Percentiles rank a stretch among this genome's conserved stretches.
phyloP scores from a whole-genome alignment of 306 rosid species.

The Betula pendula region DNA sequence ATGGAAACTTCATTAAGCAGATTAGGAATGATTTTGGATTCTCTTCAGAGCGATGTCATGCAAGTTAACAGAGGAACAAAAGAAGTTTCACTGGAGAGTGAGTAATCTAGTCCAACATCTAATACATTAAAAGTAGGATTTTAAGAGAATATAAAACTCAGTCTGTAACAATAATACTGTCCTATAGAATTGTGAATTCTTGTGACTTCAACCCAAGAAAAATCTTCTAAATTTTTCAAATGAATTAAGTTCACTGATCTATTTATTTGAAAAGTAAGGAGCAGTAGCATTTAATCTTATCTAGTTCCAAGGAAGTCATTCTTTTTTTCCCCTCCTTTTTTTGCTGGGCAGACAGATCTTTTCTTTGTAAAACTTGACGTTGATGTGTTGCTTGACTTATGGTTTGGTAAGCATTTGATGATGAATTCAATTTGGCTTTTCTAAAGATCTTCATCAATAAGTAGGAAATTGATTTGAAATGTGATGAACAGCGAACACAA shows the following conservation, averaged over 20 bases:
- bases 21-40: slow-evolving; percentile 88
- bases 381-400: not conserved
- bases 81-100: slow-evolving; percentile 74
- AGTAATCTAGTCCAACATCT: slow-evolving; percentile 37
- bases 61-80: slow-evolving; percentile 85
- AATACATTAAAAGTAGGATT: slow-evolving; percentile 30
- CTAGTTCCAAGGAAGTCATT: not conserved
- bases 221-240: not conserved
- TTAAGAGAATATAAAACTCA: slow-evolving; percentile 8
- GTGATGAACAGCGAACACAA: not conserved
- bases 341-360: not conserved
- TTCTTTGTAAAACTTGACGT: not conserved
- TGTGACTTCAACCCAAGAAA: slow-evolving; percentile 1
- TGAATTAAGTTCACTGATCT: slow-evolving; percentile 4
- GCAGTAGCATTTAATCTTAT: too few relatives aligned
- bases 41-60: slow-evolving; percentile 81
- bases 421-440: not conserved
- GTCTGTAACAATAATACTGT: not conserved
- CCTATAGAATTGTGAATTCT: not conserved
- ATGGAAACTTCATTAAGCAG: slow-evolving; percentile 86
- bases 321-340: not conserved
- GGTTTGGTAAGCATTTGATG: not conserved
- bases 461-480: not conserved
- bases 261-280: not conserved
- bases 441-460: not conserved